Base-by-base conservation (phyloP, 2,329 filamentous ascomycete genomes). In the Arachnomyces sp. region DNA sequence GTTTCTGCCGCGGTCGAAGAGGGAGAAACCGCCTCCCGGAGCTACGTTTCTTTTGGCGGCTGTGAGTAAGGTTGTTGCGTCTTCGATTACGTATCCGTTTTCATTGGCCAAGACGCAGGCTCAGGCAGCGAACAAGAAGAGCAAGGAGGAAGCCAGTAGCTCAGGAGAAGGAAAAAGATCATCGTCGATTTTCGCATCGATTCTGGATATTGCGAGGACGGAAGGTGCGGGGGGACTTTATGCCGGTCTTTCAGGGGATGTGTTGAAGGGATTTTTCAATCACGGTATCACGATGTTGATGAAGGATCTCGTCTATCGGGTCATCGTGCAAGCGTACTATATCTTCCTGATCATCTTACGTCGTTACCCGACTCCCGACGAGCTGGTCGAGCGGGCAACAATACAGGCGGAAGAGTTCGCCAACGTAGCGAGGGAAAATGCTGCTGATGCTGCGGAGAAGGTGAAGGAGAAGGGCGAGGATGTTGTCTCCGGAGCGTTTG, bases 231-330 rank as follows among this genome's bases (percentile, higher is more conserved):
- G 59, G 3, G 82, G 80, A 0, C 64, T 94, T 7, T 95, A 93
- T 56, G 77, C 83, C 36, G 88, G 87, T 4, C 67, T 94, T 0
- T 73, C 72, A 11, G 84, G 80, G 3, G 86, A 93, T 61, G 71
- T 94, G 3, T 62, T 89, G 7, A 89, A 88, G 53, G 84, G 84
- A 0, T 93, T 94, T 65, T 81, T 95, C 53, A 81, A 79, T 15
- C 87, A 95, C 53, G 88, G 88, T 1, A 74, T 88, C 38, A 90
- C 87, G 1, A 94, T 94, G 85, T 67, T 90, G 39, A 78, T 85
- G 43, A 95, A 95, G 62, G 85, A 90, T 41, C 66, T 76, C 4
- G 75, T 92, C 7, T 85, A 94, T 57, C 71, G 75, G 18, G 60
- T 81, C 12, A 77, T 94, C 41, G 75, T 93, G 44, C 77, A 77